Base-by-base conservation (phyloP, 2,329 filamentous ascomycete genomes). In the Calonectria pseudoreteaudii region DNA sequence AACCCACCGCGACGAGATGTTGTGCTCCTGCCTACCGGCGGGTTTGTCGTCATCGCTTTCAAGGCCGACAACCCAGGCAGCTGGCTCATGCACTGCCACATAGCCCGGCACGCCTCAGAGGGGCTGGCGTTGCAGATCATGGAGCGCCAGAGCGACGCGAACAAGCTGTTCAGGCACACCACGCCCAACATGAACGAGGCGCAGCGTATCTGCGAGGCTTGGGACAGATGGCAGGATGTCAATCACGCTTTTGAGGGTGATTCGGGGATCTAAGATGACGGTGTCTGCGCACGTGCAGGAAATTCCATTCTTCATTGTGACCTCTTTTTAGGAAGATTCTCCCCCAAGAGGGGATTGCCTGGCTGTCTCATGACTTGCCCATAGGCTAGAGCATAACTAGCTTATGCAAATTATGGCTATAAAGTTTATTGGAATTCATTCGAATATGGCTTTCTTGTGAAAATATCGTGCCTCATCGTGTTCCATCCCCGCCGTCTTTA, bases 1-100 rank as follows among this genome's bases (percentile, higher is more conserved):
- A 90, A 90, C 77, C 88, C 89, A 1, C 86, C 87, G 13, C 86
- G 89, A 11, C 85, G 89, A 26, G 89, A 90, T 76, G 87, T 88
- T 7, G 88, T 88, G 1, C 85, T 87, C 52, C 81, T 90, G 0
- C 85, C 84, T 0, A 76, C 72, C 1, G 77, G 78, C 11, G 87
- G 88, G 0, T 86, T 86, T 75, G 70, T 88, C 5, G 85, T 88
- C 10, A 83, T 90, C 41, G 88, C 87, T 4, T 87, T 89, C 75
- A 82, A 87, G 76, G 83, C 85, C 0, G 83, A 85, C 69, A 90
- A 89, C 79, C 86, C 88, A 1, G 88, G 88, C 0, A 80, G 82
- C 1, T 89, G 87, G 87, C 77, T 88, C 0, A 84, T 88, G 81
- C 87, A 88, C 77, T 89, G 87, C 75, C 87, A 88, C 74, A 86